A percentile compares a stretch with the other conserved stretches of the same genome.
phyloP scores from a whole-genome alignment of 2,329 filamentous ascomycete species.

The Aspergillus texensis region DNA sequence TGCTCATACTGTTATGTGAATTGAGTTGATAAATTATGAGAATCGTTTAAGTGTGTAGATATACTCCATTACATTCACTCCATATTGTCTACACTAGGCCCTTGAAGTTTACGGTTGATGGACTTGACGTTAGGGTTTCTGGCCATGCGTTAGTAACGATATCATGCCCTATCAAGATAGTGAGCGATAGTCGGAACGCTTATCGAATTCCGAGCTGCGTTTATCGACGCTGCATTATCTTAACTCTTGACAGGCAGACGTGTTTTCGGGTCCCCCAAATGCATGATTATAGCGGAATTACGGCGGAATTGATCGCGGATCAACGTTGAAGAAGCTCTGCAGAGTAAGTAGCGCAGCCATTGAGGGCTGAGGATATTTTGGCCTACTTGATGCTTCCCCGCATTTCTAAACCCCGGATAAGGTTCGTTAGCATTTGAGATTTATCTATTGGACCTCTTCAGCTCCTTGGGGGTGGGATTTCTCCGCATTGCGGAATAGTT shows the following conservation, averaged over 20 bases:
- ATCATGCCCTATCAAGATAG: background rate
- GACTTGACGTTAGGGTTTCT: background rate
- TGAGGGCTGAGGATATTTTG: background rate
- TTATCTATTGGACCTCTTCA: background rate
- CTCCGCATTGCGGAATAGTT: slow-evolving; percentile 10
- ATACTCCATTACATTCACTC: background rate
- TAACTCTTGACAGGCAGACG: background rate
- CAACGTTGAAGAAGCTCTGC: background rate
- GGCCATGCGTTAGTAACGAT: background rate
- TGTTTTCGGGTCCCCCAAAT: background rate
- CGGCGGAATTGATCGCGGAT: background rate
- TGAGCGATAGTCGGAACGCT: slow-evolving; percentile 16
- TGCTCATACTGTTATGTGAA: slow-evolving; percentile 12
- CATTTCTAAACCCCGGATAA: background rate
- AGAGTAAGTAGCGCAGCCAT: background rate
- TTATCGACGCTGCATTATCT: background rate
- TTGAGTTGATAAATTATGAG: background rate
- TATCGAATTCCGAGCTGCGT: slow-evolving; percentile 21
- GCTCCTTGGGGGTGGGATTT: slow-evolving; percentile 4
- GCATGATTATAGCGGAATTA: background rate
- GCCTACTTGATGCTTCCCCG: background rate
- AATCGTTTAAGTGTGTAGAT: background rate
- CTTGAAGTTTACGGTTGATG: background rate
- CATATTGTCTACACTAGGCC: background rate
- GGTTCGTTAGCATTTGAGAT: background rate